These are phyloP conservation scores for Prunus salicina DNA, from an alignment of 306 rosid species.

Conservation along the genomic window DNA sequence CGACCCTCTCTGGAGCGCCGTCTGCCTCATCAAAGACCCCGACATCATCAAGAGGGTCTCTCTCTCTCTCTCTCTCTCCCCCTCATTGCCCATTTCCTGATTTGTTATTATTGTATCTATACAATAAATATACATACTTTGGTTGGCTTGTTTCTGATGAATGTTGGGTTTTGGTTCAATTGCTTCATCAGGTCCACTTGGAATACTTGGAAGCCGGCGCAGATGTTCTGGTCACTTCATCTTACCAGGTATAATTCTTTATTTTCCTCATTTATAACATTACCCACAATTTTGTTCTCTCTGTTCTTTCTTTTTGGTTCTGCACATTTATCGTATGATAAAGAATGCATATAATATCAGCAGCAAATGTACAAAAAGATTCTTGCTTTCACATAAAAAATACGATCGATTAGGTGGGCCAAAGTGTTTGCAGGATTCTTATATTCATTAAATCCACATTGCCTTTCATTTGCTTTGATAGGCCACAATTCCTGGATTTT, in stretches of 20 bases:
- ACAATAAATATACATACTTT: background rate
- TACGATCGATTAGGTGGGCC: background rate
- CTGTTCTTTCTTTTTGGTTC: background rate
- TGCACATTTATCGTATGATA: background rate
- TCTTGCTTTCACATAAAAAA: background rate
- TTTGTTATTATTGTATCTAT: too few relatives aligned
- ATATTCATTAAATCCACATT: background rate
- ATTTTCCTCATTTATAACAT: background rate
- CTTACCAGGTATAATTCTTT: constrained; percentile 63
- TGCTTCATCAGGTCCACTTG: constrained; percentile 56
- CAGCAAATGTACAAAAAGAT: background rate
- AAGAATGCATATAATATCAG: background rate
- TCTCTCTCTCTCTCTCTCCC: background rate
- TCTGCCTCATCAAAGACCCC: constrained; percentile 65
- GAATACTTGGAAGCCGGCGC: constrained; percentile 90
- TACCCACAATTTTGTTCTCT: background rate
- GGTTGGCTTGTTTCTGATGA: background rate
- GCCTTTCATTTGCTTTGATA: constrained; percentile 14
- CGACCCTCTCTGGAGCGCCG: constrained; percentile 89
- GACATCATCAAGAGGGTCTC: constrained; percentile 60
- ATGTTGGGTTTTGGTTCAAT: background rate
- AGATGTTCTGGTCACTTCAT: constrained; percentile 75
- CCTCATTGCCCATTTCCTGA: background rate
- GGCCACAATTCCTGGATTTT: constrained; percentile 82
- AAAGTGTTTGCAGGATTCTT: background rate